phyloP scores from a whole-genome alignment of 805 yeast genomes.

The Myxozyma nipponensis region DNA sequence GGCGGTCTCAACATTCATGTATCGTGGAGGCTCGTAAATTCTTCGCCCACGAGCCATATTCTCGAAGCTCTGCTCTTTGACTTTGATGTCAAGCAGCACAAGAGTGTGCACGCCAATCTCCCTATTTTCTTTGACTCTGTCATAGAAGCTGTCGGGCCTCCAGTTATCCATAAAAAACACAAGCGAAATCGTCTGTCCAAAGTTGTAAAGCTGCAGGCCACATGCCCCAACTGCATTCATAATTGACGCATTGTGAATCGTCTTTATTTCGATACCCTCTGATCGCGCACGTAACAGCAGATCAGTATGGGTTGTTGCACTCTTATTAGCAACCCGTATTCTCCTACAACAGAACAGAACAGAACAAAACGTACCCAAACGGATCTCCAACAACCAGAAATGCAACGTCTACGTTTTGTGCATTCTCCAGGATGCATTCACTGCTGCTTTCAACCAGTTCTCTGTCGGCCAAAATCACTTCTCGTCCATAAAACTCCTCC shows the following conservation, averaged over 20 bases:
- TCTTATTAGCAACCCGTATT: not conserved
- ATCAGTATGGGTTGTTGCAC: conserved; percentile 95
- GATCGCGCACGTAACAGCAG: conserved; percentile 88
- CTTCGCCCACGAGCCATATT: conserved; percentile 89
- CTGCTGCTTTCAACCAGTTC: conserved; percentile 90
- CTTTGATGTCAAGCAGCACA: conserved; percentile 79
- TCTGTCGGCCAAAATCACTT: conserved; percentile 85
- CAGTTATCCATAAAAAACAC: conserved; percentile 93
- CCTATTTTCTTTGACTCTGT: conserved; percentile 83
- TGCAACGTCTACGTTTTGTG: conserved; percentile 79
- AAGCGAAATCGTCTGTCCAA: conserved; percentile 95
- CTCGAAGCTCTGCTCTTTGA: conserved; percentile 92
- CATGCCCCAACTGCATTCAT: conserved; percentile 99
- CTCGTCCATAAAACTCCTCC: conserved; percentile 81
- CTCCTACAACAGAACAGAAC: not conserved
- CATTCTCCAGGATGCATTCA: conserved; percentile 73
- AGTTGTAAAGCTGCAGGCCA: conserved; percentile 89
- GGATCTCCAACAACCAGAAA: conserved; percentile 96
- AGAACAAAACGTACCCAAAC: conserved; percentile 53
- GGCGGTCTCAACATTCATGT: conserved; percentile 88
- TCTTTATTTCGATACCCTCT: conserved; percentile 68
- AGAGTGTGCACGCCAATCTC: conserved; percentile 88
- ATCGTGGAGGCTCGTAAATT: conserved; percentile 94
- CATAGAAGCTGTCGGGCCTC: conserved; percentile 95
- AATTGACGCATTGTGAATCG: conserved; percentile 91